phyloP scores from a whole-genome alignment of 2,329 filamentous ascomycete species.

The Claviceps sp. region DNA sequence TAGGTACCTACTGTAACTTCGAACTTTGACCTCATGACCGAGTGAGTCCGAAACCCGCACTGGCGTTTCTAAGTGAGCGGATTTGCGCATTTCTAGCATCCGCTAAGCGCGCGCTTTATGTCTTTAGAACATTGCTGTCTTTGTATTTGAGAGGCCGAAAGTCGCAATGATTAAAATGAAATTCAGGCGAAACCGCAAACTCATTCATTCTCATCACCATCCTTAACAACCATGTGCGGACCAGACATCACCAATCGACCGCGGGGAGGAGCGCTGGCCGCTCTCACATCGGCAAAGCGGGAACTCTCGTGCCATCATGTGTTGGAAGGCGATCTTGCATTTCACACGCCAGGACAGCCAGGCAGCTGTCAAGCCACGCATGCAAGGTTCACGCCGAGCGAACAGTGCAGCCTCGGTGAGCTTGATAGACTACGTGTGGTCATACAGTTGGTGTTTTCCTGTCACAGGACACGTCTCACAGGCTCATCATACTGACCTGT shows the following conservation, averaged over 20 bases:
- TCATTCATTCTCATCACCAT: not conserved
- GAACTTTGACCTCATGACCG: not conserved
- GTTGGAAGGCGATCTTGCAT: constrained; percentile 26
- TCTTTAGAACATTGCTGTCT: not conserved
- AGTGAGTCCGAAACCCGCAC: too few species aligned
- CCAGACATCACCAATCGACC: constrained; percentile 26
- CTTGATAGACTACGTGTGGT: constrained; percentile 22
- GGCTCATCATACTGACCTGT: not conserved
- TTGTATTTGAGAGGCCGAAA: not conserved
- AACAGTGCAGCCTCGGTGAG: constrained; percentile 7
- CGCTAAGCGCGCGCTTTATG: not conserved
- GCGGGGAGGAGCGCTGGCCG: constrained; percentile 32
- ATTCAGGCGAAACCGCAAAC: not conserved
- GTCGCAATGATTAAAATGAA: not conserved
- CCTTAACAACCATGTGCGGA: constrained; percentile 28
- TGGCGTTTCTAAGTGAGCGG: not conserved
- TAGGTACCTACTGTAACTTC: too few species aligned
- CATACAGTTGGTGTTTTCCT: constrained; percentile 27
- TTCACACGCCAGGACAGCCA: constrained; percentile 28
- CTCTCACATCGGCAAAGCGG: constrained; percentile 21
- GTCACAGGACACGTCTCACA: not conserved
- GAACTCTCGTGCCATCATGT: not conserved
- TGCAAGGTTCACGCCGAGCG: constrained; percentile 24
- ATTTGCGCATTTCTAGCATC: constrained; percentile 4
- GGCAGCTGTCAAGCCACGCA: constrained; percentile 27